These are phyloP conservation scores for Termitomyces sp. DNA, from an alignment of 768 basidiomycete genomes.

Conservation along the genomic window DNA sequence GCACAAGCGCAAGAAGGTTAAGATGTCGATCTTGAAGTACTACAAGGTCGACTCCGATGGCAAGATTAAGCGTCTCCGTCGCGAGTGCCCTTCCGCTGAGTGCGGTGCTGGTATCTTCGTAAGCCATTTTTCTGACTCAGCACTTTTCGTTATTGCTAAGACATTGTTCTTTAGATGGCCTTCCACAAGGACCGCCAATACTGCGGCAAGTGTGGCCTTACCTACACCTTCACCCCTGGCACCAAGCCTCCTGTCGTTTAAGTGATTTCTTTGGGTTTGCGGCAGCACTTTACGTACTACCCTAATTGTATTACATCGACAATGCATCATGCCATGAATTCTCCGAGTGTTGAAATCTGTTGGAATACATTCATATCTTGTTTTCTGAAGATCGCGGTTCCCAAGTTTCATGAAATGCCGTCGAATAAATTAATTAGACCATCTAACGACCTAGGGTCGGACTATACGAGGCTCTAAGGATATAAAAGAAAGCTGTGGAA, in stretches of 20 bases:
- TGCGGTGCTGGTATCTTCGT: slow-evolving; percentile 87
- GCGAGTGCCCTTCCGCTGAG: slow-evolving; percentile 87
- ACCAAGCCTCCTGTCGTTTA: slow-evolving; percentile 74
- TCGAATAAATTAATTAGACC: neutral
- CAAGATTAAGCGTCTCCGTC: slow-evolving; percentile 98
- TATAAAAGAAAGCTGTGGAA: slow-evolving; percentile 3
- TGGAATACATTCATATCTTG: no score
- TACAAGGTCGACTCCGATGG: slow-evolving; percentile 99
- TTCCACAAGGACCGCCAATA: slow-evolving; percentile 98
- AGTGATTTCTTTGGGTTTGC: slow-evolving; percentile 9
- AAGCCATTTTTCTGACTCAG: slow-evolving; percentile 25
- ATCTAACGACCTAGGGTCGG: slow-evolving; percentile 1
- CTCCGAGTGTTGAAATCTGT: no score
- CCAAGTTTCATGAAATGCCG: no score
- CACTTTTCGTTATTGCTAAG: slow-evolving; percentile 13
- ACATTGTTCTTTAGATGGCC: slow-evolving; percentile 70
- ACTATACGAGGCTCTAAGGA: neutral
- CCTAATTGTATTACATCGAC: neutral
- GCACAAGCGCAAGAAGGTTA: slow-evolving; percentile 99
- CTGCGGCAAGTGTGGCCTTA: slow-evolving; percentile 92
- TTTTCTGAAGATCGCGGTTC: no score
- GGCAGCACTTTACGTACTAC: neutral
- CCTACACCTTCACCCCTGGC: slow-evolving; percentile 81
- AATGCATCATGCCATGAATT: neutral
- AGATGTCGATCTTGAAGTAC: slow-evolving; percentile 99